These are phyloP conservation scores for Ophiosphaerella narmari DNA, from an alignment of 2,329 filamentous ascomycete genomes.

Conservation along the genomic window DNA sequence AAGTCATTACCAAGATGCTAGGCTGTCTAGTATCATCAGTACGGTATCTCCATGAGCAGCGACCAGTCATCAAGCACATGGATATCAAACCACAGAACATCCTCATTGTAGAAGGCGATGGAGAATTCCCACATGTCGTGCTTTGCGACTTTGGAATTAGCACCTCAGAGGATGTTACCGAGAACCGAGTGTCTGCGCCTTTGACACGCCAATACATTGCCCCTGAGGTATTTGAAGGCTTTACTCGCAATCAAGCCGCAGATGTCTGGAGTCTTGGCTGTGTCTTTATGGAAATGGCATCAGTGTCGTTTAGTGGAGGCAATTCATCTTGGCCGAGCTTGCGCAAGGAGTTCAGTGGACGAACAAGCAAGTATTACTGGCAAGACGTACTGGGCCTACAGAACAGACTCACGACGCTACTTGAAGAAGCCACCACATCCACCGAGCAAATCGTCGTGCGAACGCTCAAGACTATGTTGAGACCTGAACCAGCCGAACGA, in stretches of 20 bases:
- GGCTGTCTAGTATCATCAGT: slow-evolving; percentile 44
- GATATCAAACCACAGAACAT: slow-evolving; percentile 48
- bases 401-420: slow-evolving; percentile 27
- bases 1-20: slow-evolving; percentile 40
- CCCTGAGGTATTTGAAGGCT: slow-evolving; percentile 39
- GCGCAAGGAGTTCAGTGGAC: slow-evolving; percentile 34
- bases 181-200: slow-evolving; percentile 23
- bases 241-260: slow-evolving; percentile 35
- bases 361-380: slow-evolving; percentile 42
- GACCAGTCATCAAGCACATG: slow-evolving; percentile 43
- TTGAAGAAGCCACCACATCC: slow-evolving; percentile 19
- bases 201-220: slow-evolving; percentile 43
- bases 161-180: slow-evolving; percentile 27
- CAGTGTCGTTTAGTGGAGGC: slow-evolving; percentile 26
- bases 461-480: slow-evolving; percentile 41
- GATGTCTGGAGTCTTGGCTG: slow-evolving; percentile 98
- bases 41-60: slow-evolving; percentile 44
- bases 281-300: slow-evolving; percentile 93
- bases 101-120: slow-evolving; percentile 36
- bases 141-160: slow-evolving; percentile 46
- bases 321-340: slow-evolving; percentile 32
- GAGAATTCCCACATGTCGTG: slow-evolving; percentile 40
- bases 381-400: slow-evolving; percentile 39
- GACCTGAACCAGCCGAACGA: slow-evolving; percentile 31
- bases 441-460: slow-evolving; percentile 30